These are phyloP conservation scores for Emergomyces orientalis DNA, from an alignment of 2,329 filamentous ascomycete species.

Conservation along the genomic window DNA sequence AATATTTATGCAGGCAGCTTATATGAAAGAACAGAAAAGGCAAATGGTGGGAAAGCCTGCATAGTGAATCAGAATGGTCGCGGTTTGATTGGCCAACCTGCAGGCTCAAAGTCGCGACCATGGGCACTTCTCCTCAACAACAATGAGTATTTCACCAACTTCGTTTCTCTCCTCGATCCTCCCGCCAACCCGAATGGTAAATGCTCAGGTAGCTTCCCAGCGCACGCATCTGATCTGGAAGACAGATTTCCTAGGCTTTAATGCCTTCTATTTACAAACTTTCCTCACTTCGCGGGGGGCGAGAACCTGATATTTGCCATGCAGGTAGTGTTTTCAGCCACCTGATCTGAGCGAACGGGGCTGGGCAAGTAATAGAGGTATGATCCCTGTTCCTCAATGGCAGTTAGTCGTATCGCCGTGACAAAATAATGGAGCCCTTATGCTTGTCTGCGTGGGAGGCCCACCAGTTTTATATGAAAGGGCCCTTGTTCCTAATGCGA, in stretches of 20 bases:
- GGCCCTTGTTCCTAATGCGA: background rate
- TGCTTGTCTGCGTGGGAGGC: background rate
- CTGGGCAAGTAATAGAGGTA: background rate
- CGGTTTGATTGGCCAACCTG: background rate
- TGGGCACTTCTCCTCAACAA: background rate
- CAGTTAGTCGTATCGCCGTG: background rate
- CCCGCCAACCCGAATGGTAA: background rate
- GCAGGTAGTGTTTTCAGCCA: background rate
- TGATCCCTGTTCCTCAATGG: background rate
- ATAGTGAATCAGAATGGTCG: background rate
- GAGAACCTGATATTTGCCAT: background rate
- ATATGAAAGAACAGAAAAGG: background rate
- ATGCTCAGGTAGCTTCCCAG: background rate
- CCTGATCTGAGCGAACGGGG: background rate
- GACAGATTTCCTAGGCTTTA: no score
- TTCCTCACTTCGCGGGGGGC: background rate
- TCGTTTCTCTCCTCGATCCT: background rate
- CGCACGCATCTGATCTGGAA: background rate
- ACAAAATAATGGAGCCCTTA: background rate
- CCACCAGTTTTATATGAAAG: background rate
- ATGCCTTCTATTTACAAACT: background rate
- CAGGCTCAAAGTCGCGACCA: background rate
- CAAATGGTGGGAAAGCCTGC: background rate
- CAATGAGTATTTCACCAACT: background rate
- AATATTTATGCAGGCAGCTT: background rate